A percentile compares a stretch with the other conserved stretches of the same genome.
Evolutionary conservation across 768 basidiomycete genomes (phyloP).

Genomic region (Serendipita vermifera): DNA sequence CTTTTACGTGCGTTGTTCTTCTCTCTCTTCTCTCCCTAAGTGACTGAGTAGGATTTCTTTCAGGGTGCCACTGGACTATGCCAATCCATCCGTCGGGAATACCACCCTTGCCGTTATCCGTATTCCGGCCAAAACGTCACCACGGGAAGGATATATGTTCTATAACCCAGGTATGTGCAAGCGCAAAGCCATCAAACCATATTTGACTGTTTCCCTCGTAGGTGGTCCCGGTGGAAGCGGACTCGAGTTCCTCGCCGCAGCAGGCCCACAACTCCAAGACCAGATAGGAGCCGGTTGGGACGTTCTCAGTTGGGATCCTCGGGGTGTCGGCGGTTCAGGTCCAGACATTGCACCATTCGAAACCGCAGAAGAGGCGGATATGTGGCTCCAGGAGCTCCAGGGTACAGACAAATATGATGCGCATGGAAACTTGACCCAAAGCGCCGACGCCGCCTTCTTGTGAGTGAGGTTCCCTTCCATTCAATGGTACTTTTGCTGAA

Average conservation of each 20-base stretch:
- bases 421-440: neutral
- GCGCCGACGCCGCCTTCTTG: neutral
- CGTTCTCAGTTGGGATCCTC: conserved; percentile 2
- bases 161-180: neutral
- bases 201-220: neutral
- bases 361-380: neutral
- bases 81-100: neutral
- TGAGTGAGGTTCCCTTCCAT: neutral
- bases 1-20: no score
- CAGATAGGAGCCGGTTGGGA: neutral
- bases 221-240: conserved; percentile 4
- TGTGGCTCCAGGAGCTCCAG: neutral
- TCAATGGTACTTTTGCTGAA: no score
- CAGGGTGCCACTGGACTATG: neutral
- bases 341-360: neutral
- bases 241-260: neutral
- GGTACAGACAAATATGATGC: neutral
- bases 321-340: neutral
- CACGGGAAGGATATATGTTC: conserved; percentile 1
- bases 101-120: neutral
- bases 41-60: neutral
- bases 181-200: neutral
- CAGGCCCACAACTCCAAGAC: neutral
- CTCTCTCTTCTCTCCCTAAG: neutral
- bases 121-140: neutral